phyloP scores from a whole-genome alignment of 805 yeast species.

The Starmerella floricola region DNA sequence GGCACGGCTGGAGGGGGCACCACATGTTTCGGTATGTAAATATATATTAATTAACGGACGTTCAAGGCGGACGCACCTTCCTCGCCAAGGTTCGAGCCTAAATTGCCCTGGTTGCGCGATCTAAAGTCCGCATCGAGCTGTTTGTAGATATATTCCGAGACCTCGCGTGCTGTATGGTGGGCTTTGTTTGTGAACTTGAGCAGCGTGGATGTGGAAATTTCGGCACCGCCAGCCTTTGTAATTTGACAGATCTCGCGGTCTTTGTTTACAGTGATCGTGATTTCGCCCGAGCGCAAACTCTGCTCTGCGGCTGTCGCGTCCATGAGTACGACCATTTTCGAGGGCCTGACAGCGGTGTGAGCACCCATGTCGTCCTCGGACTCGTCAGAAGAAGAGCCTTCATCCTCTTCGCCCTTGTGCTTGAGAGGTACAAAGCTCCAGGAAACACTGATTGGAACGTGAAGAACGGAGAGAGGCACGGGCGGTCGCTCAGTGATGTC shows the following conservation, averaged over 20 bases:
- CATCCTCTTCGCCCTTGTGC: slow-evolving; percentile 31
- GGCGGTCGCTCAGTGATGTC: slow-evolving; percentile 72
- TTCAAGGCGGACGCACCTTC: slow-evolving; percentile 20
- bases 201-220: slow-evolving; percentile 58
- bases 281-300: slow-evolving; percentile 55
- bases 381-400: slow-evolving; percentile 54
- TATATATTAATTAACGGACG: too few species aligned
- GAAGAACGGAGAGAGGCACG: slow-evolving; percentile 70
- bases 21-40: too few species aligned
- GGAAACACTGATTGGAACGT: slow-evolving; percentile 80
- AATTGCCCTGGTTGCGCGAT: slow-evolving; percentile 35
- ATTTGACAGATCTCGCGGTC: slow-evolving; percentile 86
- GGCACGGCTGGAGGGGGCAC: too few species aligned
- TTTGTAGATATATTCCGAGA: slow-evolving; percentile 52
- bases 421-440: slow-evolving; percentile 61
- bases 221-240: slow-evolving; percentile 79
- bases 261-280: slow-evolving; percentile 78
- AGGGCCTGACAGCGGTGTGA: background rate
- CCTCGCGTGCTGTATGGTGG: slow-evolving; percentile 43
- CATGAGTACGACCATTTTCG: slow-evolving; percentile 25
- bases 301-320: slow-evolving; percentile 78
- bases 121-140: slow-evolving; percentile 45
- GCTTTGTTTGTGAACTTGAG: slow-evolving; percentile 62
- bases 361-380: slow-evolving; percentile 48
- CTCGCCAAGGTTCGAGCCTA: slow-evolving; percentile 24